Evolutionary conservation across 768 basidiomycete species (phyloP).

Genomic region (Melanogaster broomeanus): DNA sequence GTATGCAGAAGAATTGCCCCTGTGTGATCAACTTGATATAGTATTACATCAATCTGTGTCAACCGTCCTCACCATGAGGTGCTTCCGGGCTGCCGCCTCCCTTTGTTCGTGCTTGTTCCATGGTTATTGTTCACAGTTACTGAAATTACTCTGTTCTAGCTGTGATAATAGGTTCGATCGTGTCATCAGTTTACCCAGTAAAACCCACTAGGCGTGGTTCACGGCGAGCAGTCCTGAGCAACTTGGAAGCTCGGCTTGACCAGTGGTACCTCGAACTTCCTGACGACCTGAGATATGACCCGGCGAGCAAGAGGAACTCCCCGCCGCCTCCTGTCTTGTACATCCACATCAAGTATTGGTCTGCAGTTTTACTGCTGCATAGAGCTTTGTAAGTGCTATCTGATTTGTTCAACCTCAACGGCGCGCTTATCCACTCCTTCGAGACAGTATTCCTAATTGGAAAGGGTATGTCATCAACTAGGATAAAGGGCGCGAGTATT

Average conservation of each 20-base stretch:
- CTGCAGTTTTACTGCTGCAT: constrained; percentile 69
- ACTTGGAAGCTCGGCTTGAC: constrained; percentile 67
- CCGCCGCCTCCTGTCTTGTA: constrained; percentile 69
- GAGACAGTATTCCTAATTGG: constrained; percentile 68
- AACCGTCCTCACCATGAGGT: constrained; percentile 48
- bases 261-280: constrained; percentile 76
- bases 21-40: constrained; percentile 42
- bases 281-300: constrained; percentile 60
- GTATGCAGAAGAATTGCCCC: constrained; percentile 63
- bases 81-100: constrained; percentile 55
- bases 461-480: constrained; percentile 47
- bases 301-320: constrained; percentile 48
- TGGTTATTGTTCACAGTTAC: background rate
- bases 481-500: background rate
- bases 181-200: constrained; percentile 71
- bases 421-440: constrained; percentile 11
- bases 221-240: constrained; percentile 49
- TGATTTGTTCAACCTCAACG: background rate
- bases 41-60: constrained; percentile 41
- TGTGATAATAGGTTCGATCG: constrained; percentile 65
- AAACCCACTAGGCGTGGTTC: constrained; percentile 46
- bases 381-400: constrained; percentile 69
- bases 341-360: constrained; percentile 77
- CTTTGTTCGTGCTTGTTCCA: constrained; percentile 50
- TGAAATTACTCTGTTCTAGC: constrained; percentile 41